Base-by-base conservation (phyloP, 305 asterid genomes). In the Fraxinus ornus region DNA sequence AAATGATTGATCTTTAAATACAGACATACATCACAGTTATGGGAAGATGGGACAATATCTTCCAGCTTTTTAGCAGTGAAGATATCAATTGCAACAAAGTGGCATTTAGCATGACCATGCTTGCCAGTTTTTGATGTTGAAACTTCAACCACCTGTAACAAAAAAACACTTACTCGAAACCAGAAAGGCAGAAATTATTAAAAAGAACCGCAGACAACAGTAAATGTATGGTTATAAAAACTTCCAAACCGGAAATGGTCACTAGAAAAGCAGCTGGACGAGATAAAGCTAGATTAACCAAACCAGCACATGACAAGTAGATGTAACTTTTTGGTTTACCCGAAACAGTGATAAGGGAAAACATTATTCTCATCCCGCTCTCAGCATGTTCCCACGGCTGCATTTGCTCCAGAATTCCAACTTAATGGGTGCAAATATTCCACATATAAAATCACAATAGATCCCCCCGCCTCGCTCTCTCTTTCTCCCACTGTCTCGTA, bases 41-140 rank as follows among this genome's bases (percentile, higher is more conserved):
- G 98, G 85, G 97, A 94, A 35, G 98, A 94, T 32, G 98, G 95
- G 21, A 94, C 98, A 75, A 94, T 94, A 90, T 94, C 98, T 81
- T 94, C 98, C 19, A 94, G 96, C 89, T 94, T 94, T 91, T 94
- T 94, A 47, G 89, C 87, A 82, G 89, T 94, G 90, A 94, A 94
- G 82, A 94, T 92, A 81, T 94, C 97, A 78, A 92, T 94, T 4
- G 82, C 96, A 36, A 94, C 98, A 86, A 94, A 94, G 86, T 94
- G 98, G 85, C 98, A 94, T 79, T 94, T 94, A 2, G 98, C 98
- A 15, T 94, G 97, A 0, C 98, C 97, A 17, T 94, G 97, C 97
- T 92, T 94, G 70, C 98, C 98, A 24, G 98, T 94, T 86, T 94
- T 94, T 88, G 98, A 94, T 77, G 98, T 94, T 7, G 97, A 94